phyloP scores from a whole-genome alignment of 2,329 filamentous ascomycete species.

The Claviceps arundinis region DNA sequence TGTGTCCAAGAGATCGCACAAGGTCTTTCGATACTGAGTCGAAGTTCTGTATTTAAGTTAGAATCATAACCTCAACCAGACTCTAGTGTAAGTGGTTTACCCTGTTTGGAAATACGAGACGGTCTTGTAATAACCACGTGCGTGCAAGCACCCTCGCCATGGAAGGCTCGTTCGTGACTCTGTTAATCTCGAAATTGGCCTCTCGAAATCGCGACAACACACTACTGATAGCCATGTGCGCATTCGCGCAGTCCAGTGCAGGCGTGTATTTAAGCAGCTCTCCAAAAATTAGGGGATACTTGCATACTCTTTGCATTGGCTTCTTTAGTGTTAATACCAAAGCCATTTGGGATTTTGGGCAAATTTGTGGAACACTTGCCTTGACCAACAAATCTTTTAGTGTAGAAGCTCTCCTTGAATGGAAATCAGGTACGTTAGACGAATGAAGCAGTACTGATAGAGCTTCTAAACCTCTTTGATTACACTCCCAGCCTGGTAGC shows the following conservation, averaged over 20 bases:
- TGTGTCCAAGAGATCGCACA: conserved; percentile 69
- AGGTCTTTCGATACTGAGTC: conserved; percentile 44
- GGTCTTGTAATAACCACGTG: conserved; percentile 75
- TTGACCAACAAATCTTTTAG: conserved; percentile 84
- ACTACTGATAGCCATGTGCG: conserved; percentile 67
- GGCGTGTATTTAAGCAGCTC: conserved; percentile 76
- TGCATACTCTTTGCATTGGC: conserved; percentile 87
- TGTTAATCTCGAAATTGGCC: conserved; percentile 68
- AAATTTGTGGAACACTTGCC: conserved; percentile 29
- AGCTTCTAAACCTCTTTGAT: conserved; percentile 75
- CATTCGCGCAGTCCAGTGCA: conserved; percentile 69
- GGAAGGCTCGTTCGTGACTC: conserved; percentile 63
- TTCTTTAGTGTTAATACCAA: conserved; percentile 21
- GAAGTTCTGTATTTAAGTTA: conserved; percentile 24
- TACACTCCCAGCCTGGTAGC: conserved; percentile 61
- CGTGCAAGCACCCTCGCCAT: conserved; percentile 61
- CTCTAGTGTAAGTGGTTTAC: conserved; percentile 29
- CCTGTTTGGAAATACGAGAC: conserved; percentile 59
- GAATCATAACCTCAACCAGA: neutral
- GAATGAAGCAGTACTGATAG: conserved; percentile 64
- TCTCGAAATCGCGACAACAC: conserved; percentile 59
- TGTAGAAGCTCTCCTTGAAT: conserved; percentile 62
- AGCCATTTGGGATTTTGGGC: too few species aligned
- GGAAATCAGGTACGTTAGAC: conserved; percentile 47
- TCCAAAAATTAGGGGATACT: conserved; percentile 76